Evolutionary conservation across 1,284 basidiomycete genomes (phyloP).

Genomic region (Cutaneotrichosporon sp.): DNA sequence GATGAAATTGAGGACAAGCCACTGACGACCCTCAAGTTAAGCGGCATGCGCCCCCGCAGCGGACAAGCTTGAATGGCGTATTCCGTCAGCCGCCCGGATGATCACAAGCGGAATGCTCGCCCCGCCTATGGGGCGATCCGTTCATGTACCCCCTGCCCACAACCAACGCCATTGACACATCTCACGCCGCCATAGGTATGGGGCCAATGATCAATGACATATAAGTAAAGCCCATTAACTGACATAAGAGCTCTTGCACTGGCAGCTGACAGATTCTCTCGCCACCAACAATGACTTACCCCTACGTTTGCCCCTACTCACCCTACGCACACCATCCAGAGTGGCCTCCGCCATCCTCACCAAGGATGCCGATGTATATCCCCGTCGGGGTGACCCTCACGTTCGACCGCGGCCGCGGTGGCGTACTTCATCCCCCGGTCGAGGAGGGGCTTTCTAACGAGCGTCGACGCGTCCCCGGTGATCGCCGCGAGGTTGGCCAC

Average conservation of each 20-base stretch:
- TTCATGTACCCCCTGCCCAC: background rate
- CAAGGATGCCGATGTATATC: conserved; percentile 1
- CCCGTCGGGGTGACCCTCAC: background rate
- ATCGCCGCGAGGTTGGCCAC: background rate
- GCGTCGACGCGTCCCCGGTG: background rate
- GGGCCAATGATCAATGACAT: no score
- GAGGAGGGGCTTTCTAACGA: background rate
- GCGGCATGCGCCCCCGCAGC: background rate
- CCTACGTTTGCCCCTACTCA: background rate
- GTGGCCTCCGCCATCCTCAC: background rate
- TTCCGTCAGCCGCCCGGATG: background rate
- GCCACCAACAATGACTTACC: background rate
- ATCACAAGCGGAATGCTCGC: background rate
- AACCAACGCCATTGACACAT: background rate
- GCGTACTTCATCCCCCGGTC: background rate
- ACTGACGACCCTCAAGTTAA: background rate
- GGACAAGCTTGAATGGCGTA: background rate
- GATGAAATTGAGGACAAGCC: background rate
- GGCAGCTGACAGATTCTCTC: background rate
- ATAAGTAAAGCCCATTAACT: background rate
- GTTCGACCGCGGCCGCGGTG: background rate
- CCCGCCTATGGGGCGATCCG: background rate
- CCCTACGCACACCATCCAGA: background rate
- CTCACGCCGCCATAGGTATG: no score
- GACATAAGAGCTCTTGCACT: background rate